Evolutionary conservation across 2,329 filamentous ascomycete genomes (phyloP).

Genomic region (Penicillium sp.): DNA sequence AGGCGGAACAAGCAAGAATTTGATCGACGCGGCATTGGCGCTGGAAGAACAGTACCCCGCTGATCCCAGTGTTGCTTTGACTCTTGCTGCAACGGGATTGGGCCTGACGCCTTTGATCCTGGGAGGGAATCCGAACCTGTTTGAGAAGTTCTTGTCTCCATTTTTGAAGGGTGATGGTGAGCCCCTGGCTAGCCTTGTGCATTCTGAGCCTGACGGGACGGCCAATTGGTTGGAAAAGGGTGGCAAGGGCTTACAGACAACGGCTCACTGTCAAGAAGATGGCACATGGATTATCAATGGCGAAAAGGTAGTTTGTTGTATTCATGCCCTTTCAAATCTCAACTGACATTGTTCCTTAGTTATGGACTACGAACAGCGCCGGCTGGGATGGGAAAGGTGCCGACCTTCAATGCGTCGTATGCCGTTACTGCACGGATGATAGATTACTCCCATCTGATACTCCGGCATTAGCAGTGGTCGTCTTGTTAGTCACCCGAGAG

Average conservation of each 20-base stretch:
- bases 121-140: conserved; percentile 37
- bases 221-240: conserved; percentile 53
- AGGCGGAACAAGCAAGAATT: conserved; percentile 44
- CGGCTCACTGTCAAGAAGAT: conserved; percentile 45
- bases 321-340: too few relatives aligned
- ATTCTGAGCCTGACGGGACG: conserved; percentile 50
- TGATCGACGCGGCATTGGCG: conserved; percentile 49
- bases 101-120: conserved; percentile 51
- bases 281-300: conserved; percentile 23
- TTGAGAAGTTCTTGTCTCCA: conserved; percentile 44
- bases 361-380: conserved; percentile 54
- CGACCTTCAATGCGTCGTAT: conserved; percentile 52
- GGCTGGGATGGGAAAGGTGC: conserved; percentile 54
- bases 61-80: conserved; percentile 49
- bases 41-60: conserved; percentile 53
- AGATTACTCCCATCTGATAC: too few relatives aligned
- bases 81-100: conserved; percentile 50
- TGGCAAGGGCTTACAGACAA: conserved; percentile 47
- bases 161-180: conserved; percentile 45
- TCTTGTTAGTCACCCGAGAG: conserved; percentile 48
- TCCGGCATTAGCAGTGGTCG: too few relatives aligned
- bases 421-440: conserved; percentile 37
- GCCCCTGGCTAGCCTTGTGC: conserved; percentile 50
- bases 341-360: too few relatives aligned
- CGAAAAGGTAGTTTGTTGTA: too few relatives aligned